Conservation (phyloP, 75 land plant genomes). For the Adiantum capillusveneris region DNA sequence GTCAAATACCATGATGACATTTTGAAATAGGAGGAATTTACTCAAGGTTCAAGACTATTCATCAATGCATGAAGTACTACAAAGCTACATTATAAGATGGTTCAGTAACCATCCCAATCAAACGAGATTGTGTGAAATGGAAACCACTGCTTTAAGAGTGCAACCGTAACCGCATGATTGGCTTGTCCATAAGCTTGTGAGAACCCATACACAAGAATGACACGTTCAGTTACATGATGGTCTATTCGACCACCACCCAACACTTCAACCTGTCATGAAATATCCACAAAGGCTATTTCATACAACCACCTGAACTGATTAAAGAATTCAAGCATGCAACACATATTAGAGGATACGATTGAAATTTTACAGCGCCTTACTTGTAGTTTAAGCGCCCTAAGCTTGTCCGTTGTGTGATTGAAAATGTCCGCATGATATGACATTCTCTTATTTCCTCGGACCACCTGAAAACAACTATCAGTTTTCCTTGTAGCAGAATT, state of each 20-base stretch:
- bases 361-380: conserved; percentile 11
- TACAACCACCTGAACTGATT: too few species aligned
- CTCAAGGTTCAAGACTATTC: too few species aligned
- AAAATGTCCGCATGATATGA: conserved; percentile 31
- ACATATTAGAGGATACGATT: too few species aligned
- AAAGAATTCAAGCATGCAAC: too few species aligned
- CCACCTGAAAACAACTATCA: conserved; percentile 21
- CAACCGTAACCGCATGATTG: conserved; percentile 34
- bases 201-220: conserved; percentile 29
- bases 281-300: too few species aligned
- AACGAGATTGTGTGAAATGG: conserved; percentile 31
- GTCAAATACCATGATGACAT: too few species aligned
- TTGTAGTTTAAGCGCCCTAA: conserved; percentile 20
- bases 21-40: too few species aligned
- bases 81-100: too few species aligned
- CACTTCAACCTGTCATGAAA: conserved; percentile 17
- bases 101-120: conserved; percentile 27
- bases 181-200: conserved; percentile 47
- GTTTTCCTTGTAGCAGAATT: too few species aligned
- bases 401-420: conserved; percentile 10
- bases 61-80: too few species aligned
- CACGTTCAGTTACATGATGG: conserved; percentile 21
- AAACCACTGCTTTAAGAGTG: conserved; percentile 27
- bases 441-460: conserved; percentile 24
- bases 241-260: conserved; percentile 43